Evolutionary conservation across 148 eudicot species (phyloP), one percentile per base, ranked within the genome.

Genomic region (Fagopyrum homotropicum): DNA sequence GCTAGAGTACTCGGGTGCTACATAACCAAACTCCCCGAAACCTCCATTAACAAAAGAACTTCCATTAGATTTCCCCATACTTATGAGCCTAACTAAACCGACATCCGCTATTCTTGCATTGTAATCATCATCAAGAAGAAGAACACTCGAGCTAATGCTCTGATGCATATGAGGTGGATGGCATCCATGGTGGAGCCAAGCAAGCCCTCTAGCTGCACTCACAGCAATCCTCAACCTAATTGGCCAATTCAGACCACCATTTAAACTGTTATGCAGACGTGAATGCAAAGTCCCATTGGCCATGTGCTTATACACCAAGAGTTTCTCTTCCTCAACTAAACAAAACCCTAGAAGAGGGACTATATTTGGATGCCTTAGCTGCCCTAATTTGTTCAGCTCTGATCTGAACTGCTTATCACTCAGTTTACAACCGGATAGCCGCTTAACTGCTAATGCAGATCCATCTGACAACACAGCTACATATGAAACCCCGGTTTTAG

Each of bases 171-270:
- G 80, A 7, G 94, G 82, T 15, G 94, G 97, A 30, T 86, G 94
- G 56, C 88, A 85, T 2, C 98, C 98, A 73, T 91, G 97, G 76
- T 89, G 98, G 64, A 93, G 91, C 98, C 98, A 93, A 69, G 97
- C 93, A 68, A 93, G 86, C 59, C 98, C 98, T 51, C 88, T 83
- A 40, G 93, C 92, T 22, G 88, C 90, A 50, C 97, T 94, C 35
- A 91, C 79, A 57, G 84, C 91, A 76, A 91, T 88, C 79, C 86
- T 91, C 79, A 93, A 82, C 85, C 94, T 79, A 16, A 81, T 82
- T 26, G 77, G 77, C 97, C 97, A 93, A 75, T 88, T 92, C 85
- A 93, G 81, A 43, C 49, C 76, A 16, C 79, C 57, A 5, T 75
- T 68, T 19, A 54, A 75, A 71, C 79, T 75, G 3, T 80, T 86